A percentile compares a stretch with the other conserved stretches of the same genome.
These are phyloP conservation scores for Laguncularia racemosa DNA, from an alignment of 345 rosid species.

Conservation along the genomic window DNA sequence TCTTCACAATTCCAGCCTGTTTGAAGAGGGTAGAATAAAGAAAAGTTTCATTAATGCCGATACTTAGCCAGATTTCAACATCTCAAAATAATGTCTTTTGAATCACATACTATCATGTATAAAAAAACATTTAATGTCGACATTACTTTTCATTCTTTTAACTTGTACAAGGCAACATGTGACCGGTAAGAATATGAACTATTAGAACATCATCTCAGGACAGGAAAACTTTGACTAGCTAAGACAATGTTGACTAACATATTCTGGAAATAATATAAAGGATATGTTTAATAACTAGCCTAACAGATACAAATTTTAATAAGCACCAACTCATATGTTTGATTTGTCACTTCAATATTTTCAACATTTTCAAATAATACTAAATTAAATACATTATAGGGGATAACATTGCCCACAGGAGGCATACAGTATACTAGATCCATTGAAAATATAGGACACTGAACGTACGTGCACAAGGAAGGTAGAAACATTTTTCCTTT, in stretches of 20 bases:
- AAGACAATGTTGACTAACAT: background rate
- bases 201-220: too few species aligned
- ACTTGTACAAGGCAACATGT: too few species aligned
- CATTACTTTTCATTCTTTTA: too few species aligned
- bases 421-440: too few species aligned
- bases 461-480: constrained; percentile 58
- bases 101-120: too few species aligned
- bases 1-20: constrained; percentile 83
- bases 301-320: too few species aligned
- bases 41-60: background rate
- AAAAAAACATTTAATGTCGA: too few species aligned
- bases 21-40: background rate
- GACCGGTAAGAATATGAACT: too few species aligned
- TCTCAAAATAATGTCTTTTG: too few species aligned
- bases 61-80: background rate
- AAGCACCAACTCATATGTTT: too few species aligned
- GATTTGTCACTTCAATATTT: too few species aligned
- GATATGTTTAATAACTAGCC: background rate
- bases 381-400: background rate
- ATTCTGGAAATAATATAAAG: background rate
- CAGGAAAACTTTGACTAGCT: background rate
- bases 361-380: too few species aligned
- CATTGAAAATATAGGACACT: background rate
- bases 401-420: background rate
- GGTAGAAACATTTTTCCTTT: constrained; percentile 69